A percentile compares a stretch with the other conserved stretches of the same genome.
Evolutionary conservation across 2,329 filamentous ascomycete species (phyloP).

Genomic region (Diplodia seriata): DNA sequence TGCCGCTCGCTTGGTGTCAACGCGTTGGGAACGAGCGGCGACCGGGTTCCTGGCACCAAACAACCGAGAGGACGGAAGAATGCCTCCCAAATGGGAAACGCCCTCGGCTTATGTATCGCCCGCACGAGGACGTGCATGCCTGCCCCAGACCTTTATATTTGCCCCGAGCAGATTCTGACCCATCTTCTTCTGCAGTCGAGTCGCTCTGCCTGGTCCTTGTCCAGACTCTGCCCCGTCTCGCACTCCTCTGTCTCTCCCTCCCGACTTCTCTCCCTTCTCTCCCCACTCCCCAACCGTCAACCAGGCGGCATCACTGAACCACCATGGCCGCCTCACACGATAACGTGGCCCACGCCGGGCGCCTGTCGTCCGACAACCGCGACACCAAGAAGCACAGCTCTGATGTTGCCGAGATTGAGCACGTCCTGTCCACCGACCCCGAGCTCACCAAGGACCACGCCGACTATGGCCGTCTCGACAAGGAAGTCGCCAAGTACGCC

Average conservation of each 20-base stretch:
- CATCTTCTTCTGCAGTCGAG: slow-evolving; percentile 13
- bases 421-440: slow-evolving; percentile 54
- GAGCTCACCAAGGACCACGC: slow-evolving; percentile 58
- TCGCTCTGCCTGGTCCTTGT: not conserved
- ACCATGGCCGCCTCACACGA: slow-evolving; percentile 20
- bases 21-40: slow-evolving; percentile 5
- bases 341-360: slow-evolving; percentile 4
- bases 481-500: slow-evolving; percentile 74
- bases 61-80: slow-evolving; percentile 26
- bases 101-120: slow-evolving; percentile 28
- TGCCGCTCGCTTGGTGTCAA: slow-evolving; percentile 5
- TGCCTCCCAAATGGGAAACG: not conserved
- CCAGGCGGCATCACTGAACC: not conserved
- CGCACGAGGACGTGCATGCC: not conserved
- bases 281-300: not conserved
- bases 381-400: slow-evolving; percentile 42
- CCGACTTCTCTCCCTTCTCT: not conserved
- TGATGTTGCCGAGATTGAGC: slow-evolving; percentile 57
- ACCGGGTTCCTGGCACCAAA: slow-evolving; percentile 1
- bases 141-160: slow-evolving; percentile 19
- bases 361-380: slow-evolving; percentile 6
- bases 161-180: slow-evolving; percentile 4
- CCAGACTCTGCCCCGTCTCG: not conserved
- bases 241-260: not conserved
- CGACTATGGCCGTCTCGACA: slow-evolving; percentile 68